Evolutionary conservation across 2,329 filamentous ascomycete species (phyloP).

Genomic region (Rasamsonia emersonii): DNA sequence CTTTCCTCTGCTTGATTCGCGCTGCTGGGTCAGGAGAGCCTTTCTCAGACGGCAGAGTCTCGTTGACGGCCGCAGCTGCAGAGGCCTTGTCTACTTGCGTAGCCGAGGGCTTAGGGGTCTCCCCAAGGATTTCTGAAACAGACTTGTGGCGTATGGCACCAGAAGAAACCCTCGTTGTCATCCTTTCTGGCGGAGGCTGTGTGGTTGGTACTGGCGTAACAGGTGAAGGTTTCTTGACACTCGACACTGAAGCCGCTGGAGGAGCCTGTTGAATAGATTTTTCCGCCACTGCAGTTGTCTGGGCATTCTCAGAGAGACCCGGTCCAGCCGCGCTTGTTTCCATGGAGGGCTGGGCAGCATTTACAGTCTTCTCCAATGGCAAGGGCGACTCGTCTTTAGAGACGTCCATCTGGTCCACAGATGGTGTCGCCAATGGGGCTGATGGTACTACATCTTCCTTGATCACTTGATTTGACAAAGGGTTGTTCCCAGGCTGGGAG

Average conservation of each 20-base stretch:
- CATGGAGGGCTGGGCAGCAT: too few species aligned
- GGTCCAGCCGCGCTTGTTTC: too few species aligned
- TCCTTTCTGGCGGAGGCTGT: slow-evolving; percentile 42
- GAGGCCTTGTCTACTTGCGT: slow-evolving; percentile 25
- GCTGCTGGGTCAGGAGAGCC: slow-evolving; percentile 25
- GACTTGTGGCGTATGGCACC: slow-evolving; percentile 64
- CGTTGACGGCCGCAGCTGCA: slow-evolving; percentile 17
- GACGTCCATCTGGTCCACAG: slow-evolving; percentile 14
- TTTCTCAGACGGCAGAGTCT: slow-evolving; percentile 14
- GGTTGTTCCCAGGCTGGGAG: slow-evolving; percentile 5
- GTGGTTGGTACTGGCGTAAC: slow-evolving; percentile 14
- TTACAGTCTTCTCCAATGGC: too few species aligned
- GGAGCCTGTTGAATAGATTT: slow-evolving; percentile 10
- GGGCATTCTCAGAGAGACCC: slow-evolving; percentile 8
- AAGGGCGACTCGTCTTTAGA: slow-evolving; percentile 9
- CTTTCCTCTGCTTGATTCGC: slow-evolving; percentile 42
- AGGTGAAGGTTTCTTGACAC: slow-evolving; percentile 16
- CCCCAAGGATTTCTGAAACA: slow-evolving; percentile 62
- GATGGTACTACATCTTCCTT: slow-evolving; percentile 15
- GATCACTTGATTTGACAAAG: slow-evolving; percentile 19
- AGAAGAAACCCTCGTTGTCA: slow-evolving; percentile 62
- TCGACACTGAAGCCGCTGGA: slow-evolving; percentile 13
- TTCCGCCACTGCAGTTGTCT: slow-evolving; percentile 5
- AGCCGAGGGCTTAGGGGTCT: slow-evolving; percentile 38
- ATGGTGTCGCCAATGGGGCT: slow-evolving; percentile 5